phyloP scores from a whole-genome alignment of 805 yeast genomes.

The Candida sanyiensis region DNA sequence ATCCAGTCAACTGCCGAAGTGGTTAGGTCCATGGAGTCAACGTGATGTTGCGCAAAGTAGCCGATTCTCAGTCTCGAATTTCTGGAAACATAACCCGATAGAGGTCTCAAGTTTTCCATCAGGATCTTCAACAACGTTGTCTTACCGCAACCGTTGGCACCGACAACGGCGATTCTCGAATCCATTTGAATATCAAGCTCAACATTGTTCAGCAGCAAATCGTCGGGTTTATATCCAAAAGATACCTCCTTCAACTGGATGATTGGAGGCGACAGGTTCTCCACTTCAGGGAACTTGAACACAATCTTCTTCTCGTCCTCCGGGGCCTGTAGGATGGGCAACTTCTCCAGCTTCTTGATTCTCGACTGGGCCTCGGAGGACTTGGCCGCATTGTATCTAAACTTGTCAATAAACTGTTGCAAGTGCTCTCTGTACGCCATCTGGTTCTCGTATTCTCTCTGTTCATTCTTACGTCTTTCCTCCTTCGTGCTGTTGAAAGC shows the following conservation, averaged over 20 bases:
- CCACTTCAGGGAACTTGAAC: conserved; percentile 94
- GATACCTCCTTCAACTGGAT: conserved; percentile 80
- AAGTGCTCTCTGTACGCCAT: conserved; percentile 92
- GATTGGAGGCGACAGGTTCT: conserved; percentile 87
- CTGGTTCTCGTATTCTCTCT: conserved; percentile 94
- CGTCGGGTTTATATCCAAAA: conserved; percentile 72
- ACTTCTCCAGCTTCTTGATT: conserved; percentile 91
- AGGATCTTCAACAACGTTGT: conserved; percentile 86
- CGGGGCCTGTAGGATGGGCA: conserved; percentile 90
- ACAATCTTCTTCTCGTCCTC: conserved; percentile 82
- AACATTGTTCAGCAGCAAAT: conserved; percentile 64
- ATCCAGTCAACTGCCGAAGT: conserved; percentile 92
- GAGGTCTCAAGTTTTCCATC: conserved; percentile 71
- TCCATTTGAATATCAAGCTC: conserved; percentile 90
- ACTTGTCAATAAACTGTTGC: conserved; percentile 93
- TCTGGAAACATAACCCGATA: conserved; percentile 69
- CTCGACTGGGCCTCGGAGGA: conserved; percentile 97
- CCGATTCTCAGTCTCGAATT: conserved; percentile 90
- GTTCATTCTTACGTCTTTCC: conserved; percentile 89
- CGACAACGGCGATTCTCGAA: conserved; percentile 92
- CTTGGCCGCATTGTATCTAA: conserved; percentile 95
- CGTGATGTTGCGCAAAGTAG: conserved; percentile 97
- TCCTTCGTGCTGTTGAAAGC: conserved; percentile 88
- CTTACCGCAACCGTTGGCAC: conserved; percentile 99
- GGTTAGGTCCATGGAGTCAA: conserved; percentile 89